Evolutionary conservation across 768 basidiomycete species (phyloP).

Genomic region (Mycena amicta): DNA sequence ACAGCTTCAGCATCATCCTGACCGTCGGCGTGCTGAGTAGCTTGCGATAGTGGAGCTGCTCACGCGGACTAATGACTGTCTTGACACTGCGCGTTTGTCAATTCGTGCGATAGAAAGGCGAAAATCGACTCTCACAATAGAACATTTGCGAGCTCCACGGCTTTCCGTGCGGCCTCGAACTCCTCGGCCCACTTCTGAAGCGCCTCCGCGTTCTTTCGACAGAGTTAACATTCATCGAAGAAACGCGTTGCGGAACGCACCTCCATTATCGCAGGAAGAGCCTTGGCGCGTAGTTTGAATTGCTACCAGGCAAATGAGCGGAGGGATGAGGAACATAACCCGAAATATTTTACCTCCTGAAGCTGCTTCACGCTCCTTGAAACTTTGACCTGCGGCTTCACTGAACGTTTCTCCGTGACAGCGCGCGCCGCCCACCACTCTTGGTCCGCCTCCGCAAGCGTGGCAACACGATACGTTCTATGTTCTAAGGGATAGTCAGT

Average conservation of each 20-base stretch:
- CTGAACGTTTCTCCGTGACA: constrained; percentile 3
- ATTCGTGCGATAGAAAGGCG: not conserved
- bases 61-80: constrained; percentile 2
- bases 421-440: constrained; percentile 17
- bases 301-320: constrained; percentile 3
- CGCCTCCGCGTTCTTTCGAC: constrained; percentile 6
- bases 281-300: constrained; percentile 8
- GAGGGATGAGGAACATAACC: not conserved
- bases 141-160: constrained; percentile 1
- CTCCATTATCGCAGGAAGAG: constrained; percentile 7
- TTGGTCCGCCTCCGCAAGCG: constrained; percentile 5
- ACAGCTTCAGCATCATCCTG: not conserved
- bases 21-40: constrained; percentile 3
- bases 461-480: constrained; percentile 3
- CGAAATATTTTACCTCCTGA: constrained; percentile 1
- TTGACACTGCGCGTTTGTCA: not conserved
- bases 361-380: not conserved
- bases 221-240: not conserved
- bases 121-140: not conserved
- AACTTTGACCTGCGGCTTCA: constrained; percentile 2
- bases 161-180: not conserved
- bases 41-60: constrained; percentile 13
- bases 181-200: constrained; percentile 3
- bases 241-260: not conserved
- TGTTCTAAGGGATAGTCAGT: not conserved